Base-by-base conservation (phyloP, 768 basidiomycete genomes). In the Trametes coccinea region DNA sequence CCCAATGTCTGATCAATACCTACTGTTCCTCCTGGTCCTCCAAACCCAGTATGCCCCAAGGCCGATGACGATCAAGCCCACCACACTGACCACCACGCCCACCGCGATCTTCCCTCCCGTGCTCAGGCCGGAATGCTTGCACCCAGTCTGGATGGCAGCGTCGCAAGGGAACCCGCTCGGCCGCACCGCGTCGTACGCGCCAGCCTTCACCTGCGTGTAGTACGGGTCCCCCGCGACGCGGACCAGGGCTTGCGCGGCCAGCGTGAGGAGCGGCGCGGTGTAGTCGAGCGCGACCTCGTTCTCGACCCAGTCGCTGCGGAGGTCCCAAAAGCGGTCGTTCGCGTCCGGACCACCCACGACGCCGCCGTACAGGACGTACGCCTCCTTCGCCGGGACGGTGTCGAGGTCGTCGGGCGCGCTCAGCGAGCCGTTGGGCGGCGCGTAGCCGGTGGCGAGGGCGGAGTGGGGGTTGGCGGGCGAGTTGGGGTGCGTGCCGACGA, bases 391-490 rank as follows among this genome's bases (percentile, higher is more conserved):
- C 2, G 94, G 95, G 48, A 80, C 80, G 2, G 84, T 88, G 58
- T 59, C 57, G 62, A 63, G 53, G 62, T 63, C 41, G 27, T 43
- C 52, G 69, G 93, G 94, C 37, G 80, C 80, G 3, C 85, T 89
- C 71, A 95, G 83, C 57, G 95, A 88, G 33, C 83, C 72, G 41
- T 69, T 74, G 67, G 81, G 33, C 0, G 68, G 67, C 9, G 62
- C 79, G 1, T 92, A 93, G 33, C 95, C 95, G 60, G 89, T 89
- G 2, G 95, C 90, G 76, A 90, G 81, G 2, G 93, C 95, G 5
- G 90, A 92, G 70, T 96, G 94, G 0, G 95, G 95, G 72, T 96
- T 97, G 49, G 81, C 75, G 0, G 94, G 94, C 11, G 95, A 90
- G 71, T 96, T 95, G 1, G 94, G 92, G 74, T 96, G 93, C 50